Conservation (phyloP, 805 yeast species). For the Metschnikowia colocasiae region DNA sequence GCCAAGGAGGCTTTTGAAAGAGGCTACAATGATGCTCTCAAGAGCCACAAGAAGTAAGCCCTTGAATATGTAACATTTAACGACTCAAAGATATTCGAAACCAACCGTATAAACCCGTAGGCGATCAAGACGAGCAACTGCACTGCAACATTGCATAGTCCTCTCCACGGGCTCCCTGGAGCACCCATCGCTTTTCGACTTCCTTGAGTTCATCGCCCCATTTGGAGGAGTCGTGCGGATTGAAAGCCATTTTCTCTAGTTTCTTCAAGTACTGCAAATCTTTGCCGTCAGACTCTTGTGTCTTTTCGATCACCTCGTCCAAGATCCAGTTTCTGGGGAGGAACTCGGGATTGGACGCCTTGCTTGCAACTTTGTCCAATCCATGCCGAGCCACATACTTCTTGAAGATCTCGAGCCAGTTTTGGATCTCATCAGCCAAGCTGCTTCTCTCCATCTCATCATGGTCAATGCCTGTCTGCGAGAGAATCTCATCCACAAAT, state of each 20-base stretch:
- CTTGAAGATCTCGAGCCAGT: constrained; percentile 54
- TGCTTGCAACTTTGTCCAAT: constrained; percentile 41
- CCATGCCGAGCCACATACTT: constrained; percentile 36
- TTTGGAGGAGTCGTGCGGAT: constrained; percentile 66
- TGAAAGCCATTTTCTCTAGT: constrained; percentile 63
- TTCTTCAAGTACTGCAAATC: constrained; percentile 54
- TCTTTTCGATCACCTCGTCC: constrained; percentile 68
- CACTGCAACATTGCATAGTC: constrained; percentile 64
- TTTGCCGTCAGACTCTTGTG: constrained; percentile 47
- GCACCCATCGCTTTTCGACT: constrained; percentile 50
- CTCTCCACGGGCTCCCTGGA: constrained; percentile 48
- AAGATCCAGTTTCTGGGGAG: constrained; percentile 83
- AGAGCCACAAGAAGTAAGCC: constrained; percentile 7
- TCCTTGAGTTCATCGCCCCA: constrained; percentile 69
- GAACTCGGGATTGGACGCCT: constrained; percentile 66
- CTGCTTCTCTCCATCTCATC: constrained; percentile 33
- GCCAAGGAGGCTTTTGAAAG: constrained; percentile 40
- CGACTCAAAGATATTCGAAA: too few species aligned
- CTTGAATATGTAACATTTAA: too few species aligned
- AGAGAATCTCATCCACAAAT: constrained; percentile 21
- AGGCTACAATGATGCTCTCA: constrained; percentile 36
- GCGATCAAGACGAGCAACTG: constrained; percentile 53
- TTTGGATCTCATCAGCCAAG: constrained; percentile 35
- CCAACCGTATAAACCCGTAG: too few species aligned
- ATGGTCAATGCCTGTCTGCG: constrained; percentile 15